Evolutionary conservation across 441 rosid species (phyloP).

Genomic region (Biscutella auriculata): DNA sequence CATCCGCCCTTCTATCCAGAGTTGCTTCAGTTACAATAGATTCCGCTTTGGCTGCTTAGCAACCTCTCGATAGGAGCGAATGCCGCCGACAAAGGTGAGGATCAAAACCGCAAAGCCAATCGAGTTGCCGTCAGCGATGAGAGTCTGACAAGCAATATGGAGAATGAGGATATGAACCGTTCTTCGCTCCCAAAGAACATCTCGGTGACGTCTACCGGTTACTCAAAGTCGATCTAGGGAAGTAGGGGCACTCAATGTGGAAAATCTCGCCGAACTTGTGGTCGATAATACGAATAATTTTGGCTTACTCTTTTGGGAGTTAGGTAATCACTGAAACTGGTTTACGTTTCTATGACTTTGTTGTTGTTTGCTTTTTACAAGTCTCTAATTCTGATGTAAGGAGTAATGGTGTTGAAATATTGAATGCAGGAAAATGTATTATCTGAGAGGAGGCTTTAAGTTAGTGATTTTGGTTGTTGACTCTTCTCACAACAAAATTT

Average conservation of each 20-base stretch:
- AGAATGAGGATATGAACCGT: constrained; percentile 26
- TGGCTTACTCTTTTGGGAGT: neutral
- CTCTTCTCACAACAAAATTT: too few relatives aligned
- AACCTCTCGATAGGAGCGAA: constrained; percentile 23
- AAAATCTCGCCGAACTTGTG: constrained; percentile 21
- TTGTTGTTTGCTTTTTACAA: too few relatives aligned
- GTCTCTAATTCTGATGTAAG: too few relatives aligned
- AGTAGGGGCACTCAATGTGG: constrained; percentile 21
- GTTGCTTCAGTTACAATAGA: constrained; percentile 10
- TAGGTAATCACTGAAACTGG: neutral
- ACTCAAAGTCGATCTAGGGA: constrained; percentile 27
- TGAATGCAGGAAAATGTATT: too few relatives aligned
- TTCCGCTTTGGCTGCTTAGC: constrained; percentile 23
- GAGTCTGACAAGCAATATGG: constrained; percentile 28
- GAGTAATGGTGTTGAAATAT: too few relatives aligned
- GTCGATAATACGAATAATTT: neutral
- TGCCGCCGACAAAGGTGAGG: constrained; percentile 12
- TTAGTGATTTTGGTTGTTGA: too few relatives aligned
- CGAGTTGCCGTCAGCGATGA: constrained; percentile 23
- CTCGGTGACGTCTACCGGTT: constrained; percentile 48
- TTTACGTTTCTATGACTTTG: too few relatives aligned
- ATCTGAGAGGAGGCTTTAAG: too few relatives aligned
- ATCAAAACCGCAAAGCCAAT: constrained; percentile 15
- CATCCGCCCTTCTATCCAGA: constrained; percentile 34
- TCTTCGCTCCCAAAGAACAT: constrained; percentile 47